Percentiles rank a stretch among this genome's conserved stretches.
phyloP scores from a whole-genome alignment of 257 asterid genomes.

The Galeopsis tetrahit region DNA sequence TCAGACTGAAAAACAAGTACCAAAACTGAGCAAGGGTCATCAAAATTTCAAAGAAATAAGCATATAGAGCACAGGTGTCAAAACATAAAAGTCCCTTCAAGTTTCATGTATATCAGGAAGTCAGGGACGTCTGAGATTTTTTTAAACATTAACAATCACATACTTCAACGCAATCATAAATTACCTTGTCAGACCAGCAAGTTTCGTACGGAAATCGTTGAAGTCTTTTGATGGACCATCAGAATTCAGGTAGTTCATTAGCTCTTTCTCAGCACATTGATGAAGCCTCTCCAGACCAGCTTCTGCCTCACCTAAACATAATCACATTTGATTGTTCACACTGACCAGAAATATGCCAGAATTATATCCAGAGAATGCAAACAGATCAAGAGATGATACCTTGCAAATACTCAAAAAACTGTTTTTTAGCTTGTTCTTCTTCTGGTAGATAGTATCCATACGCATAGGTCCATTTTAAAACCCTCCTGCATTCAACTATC shows the following conservation, averaged over 20 bases:
- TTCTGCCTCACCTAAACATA: conserved; percentile 87
- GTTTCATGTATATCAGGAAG: background rate
- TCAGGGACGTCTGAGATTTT: background rate
- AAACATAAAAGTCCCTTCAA: background rate
- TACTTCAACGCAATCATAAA: conserved; percentile 29
- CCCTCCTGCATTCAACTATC: conserved; percentile 98
- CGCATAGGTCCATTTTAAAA: conserved; percentile 96
- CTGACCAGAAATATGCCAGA: conserved; percentile 17
- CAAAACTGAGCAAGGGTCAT: background rate
- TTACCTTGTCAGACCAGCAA: conserved; percentile 97
- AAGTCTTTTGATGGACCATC: conserved; percentile 76
- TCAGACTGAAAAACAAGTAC: background rate
- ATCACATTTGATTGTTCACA: conserved; percentile 14
- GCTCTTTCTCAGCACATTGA: conserved; percentile 97
- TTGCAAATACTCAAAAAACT: conserved; percentile 95
- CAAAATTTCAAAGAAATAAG: background rate
- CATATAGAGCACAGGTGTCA: background rate
- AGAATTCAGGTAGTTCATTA: conserved; percentile 58
- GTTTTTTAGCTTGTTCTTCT: conserved; percentile 66
- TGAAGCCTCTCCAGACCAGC: conserved; percentile 99
- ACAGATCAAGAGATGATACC: conserved; percentile 49
- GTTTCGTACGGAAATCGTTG: conserved; percentile 91
- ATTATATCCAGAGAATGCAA: conserved; percentile 14
- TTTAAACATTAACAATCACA: conserved; percentile 8
- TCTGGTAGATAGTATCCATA: conserved; percentile 91